Evolutionary conservation across 441 rosid genomes (phyloP).

Genomic region (Syzygium malaccense): DNA sequence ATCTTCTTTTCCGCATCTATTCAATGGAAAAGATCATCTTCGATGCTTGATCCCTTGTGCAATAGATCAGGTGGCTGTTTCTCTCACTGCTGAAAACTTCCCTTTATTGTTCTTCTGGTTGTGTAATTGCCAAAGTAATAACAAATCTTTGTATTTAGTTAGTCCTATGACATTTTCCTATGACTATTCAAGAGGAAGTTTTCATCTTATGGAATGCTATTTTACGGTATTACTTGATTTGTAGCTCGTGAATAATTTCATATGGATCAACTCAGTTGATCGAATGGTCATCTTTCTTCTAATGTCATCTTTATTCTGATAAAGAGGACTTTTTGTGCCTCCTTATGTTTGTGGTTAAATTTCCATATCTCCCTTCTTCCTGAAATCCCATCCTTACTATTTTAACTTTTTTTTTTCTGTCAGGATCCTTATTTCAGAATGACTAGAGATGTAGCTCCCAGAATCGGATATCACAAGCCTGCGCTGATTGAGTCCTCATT

Average conservation of each 20-base stretch:
- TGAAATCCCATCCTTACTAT: neutral
- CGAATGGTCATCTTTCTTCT: neutral
- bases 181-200: neutral
- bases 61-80: constrained; percentile 64
- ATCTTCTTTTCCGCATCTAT: constrained; percentile 80
- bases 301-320: neutral
- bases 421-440: constrained; percentile 98
- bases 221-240: neutral
- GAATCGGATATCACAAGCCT: constrained; percentile 88
- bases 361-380: neutral
- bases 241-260: neutral
- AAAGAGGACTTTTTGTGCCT: neutral
- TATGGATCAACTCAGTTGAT: neutral
- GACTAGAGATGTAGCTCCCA: constrained; percentile 96
- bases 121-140: neutral
- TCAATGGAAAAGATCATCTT: constrained; percentile 56
- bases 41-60: constrained; percentile 96
- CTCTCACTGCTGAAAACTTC: neutral
- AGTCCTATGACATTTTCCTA: neutral
- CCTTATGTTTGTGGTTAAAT: neutral
- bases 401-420: constrained; percentile 9
- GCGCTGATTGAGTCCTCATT: constrained; percentile 78
- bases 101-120: neutral
- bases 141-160: neutral
- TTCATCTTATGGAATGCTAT: neutral